These are phyloP conservation scores for Plasmodium inui DNA, from an alignment of 169 alveolate genomes.

Conservation along the genomic window DNA sequence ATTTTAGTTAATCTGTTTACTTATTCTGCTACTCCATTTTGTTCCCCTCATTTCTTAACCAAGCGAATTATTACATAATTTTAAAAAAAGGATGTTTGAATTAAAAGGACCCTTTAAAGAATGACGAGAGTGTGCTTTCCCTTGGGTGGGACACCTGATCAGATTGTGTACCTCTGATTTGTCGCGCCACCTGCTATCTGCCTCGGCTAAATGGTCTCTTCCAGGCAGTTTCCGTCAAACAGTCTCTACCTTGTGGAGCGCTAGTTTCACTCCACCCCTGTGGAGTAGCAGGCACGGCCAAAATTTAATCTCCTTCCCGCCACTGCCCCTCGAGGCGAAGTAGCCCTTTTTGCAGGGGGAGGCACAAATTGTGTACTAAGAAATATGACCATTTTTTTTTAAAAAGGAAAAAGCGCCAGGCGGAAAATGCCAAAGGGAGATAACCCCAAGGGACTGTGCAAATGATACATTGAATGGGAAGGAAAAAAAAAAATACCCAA, in stretches of 20 bases:
- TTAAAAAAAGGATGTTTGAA: not conserved
- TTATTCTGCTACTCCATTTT: not conserved
- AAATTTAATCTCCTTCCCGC: not conserved
- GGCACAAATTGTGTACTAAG: not conserved
- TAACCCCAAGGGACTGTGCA: not conserved
- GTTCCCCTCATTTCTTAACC: not conserved
- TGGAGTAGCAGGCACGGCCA: not conserved
- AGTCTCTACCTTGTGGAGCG: not conserved
- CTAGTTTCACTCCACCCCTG: not conserved
- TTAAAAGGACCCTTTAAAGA: not conserved
- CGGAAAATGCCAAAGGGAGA: not conserved
- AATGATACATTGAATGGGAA: not conserved
- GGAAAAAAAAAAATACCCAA: not conserved
- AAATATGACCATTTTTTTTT: not conserved
- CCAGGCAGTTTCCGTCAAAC: too few species aligned
- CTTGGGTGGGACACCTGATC: not conserved
- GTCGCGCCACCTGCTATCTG: not conserved
- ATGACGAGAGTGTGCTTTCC: not conserved
- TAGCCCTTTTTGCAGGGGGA: not conserved
- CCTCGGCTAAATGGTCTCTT: too few species aligned
- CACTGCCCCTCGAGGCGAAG: not conserved
- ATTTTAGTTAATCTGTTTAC: not conserved
- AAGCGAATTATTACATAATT: not conserved
- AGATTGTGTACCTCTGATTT: not conserved
- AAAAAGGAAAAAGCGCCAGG: not conserved